Evolutionary conservation across 2,329 filamentous ascomycete species (phyloP).

Genomic region (Diaporthe destruens): DNA sequence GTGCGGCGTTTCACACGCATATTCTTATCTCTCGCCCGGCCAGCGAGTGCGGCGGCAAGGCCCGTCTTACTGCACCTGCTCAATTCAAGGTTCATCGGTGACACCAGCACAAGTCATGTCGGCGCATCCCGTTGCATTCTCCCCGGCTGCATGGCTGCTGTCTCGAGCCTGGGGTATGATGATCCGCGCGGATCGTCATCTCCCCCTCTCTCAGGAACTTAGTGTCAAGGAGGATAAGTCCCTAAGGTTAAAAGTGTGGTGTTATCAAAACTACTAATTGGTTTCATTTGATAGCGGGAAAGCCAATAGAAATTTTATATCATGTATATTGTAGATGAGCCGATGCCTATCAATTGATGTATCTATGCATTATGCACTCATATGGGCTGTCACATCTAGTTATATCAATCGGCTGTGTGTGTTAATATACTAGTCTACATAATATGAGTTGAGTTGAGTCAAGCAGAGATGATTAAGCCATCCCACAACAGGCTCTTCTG

Average conservation of each 20-base stretch:
- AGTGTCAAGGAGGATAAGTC: not conserved
- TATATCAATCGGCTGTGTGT: not conserved
- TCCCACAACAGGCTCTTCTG: not conserved
- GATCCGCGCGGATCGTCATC: not conserved
- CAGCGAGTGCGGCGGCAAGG: not conserved
- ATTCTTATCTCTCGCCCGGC: not conserved
- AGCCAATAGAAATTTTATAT: not conserved
- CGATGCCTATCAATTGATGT: too few species aligned
- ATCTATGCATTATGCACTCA: not conserved
- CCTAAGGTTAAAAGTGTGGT: too few species aligned
- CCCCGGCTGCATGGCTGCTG: not conserved
- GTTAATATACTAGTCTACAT: not conserved
- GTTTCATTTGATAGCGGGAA: not conserved
- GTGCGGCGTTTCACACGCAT: not conserved
- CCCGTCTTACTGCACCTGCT: not conserved
- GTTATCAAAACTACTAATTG: not conserved
- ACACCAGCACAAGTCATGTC: conserved; percentile 2
- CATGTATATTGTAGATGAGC: not conserved
- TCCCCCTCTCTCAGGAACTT: not conserved
- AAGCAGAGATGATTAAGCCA: not conserved
- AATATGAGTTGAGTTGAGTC: not conserved
- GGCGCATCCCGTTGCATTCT: not conserved
- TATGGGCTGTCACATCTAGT: not conserved
- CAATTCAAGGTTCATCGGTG: not conserved
- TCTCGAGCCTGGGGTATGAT: not conserved